Evolutionary conservation across 805 yeast genomes (phyloP), one percentile per base, ranked within the genome.

Genomic region (Tetrapisispora pingtungensis): DNA sequence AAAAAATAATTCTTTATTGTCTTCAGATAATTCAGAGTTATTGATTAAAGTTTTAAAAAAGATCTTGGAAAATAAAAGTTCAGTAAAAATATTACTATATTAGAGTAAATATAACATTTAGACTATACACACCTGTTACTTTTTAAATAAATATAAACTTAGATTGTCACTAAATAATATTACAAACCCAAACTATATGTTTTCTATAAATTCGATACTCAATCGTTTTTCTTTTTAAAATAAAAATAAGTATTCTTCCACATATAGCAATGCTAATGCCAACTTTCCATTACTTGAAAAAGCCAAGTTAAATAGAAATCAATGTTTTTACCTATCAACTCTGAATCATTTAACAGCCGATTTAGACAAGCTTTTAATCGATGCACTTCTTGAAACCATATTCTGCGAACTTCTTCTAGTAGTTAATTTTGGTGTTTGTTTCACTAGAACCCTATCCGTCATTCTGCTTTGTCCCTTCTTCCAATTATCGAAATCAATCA

Each of bases 401-500:
- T 33, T 40, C 18, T 40, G 38, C 2, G 39, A 19, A 15, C 36
- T 18, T 14, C 33, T 24, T 19, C 40, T 33, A 26, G 46, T 35
- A 27, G 47, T 48, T 7, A 47, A 44, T 33, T 53, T 44, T 10
- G 51, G 51, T 4, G 36, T 33, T 31, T 39, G 38, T 32, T 52
- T 49, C 15, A 42, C 42, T 24, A 50, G 27, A 10, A 55, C 54
- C 35, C 52, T 65, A 37, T 66, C 67, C 0, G 71, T 65, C 69
- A 65, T 65, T 55, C 69, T 64, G 34, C 64, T 59, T 44, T 67
- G 68, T 10, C 71, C 71, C 33, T 69, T 68, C 52, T 75, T 78
- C 94, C 97, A 93, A 33, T 94, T 90, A 60, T 93, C 96, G 62
- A 84, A 90, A 64, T 90, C 95, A 61, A 90, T 89, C 41, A 90